These are phyloP conservation scores for Lycium ferocissimum DNA, from an alignment of 257 asterid species.

Conservation along the genomic window DNA sequence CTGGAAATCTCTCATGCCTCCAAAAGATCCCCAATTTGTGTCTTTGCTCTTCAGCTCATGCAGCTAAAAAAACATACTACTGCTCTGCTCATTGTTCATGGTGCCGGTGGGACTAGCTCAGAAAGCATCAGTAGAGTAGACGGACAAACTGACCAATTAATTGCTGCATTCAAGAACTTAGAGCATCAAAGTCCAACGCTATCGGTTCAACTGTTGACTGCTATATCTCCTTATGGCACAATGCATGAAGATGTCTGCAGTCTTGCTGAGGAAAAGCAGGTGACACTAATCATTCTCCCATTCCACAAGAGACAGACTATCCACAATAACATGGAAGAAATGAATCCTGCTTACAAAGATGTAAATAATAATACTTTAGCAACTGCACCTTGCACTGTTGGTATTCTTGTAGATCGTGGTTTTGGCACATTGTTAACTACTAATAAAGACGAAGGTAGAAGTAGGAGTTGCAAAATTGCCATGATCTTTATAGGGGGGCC, in stretches of 20 bases:
- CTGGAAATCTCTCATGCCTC: slow-evolving; percentile 33
- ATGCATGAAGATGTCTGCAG: slow-evolving; percentile 40
- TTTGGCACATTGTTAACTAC: slow-evolving; percentile 20
- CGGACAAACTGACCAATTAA: slow-evolving; percentile 37
- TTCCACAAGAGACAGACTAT: slow-evolving; percentile 39
- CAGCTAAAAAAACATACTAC: slow-evolving; percentile 36
- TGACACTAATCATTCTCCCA: slow-evolving; percentile 34
- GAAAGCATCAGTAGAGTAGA: slow-evolving; percentile 24
- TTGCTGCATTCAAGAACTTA: slow-evolving; percentile 32
- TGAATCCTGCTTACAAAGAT: slow-evolving; percentile 36
- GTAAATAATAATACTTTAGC: slow-evolving; percentile 34
- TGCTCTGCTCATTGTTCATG: slow-evolving; percentile 37
- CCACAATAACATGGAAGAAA: slow-evolving; percentile 39
- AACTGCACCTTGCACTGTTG: slow-evolving; percentile 39
- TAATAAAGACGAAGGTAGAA: not conserved
- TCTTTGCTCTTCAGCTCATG: slow-evolving; percentile 39
- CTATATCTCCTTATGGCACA: slow-evolving; percentile 37
- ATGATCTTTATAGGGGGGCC: slow-evolving; percentile 40
- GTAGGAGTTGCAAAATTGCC: slow-evolving; percentile 23
- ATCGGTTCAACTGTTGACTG: slow-evolving; percentile 34
- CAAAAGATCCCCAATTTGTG: slow-evolving; percentile 33
- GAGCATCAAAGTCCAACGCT: slow-evolving; percentile 31
- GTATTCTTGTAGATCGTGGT: slow-evolving; percentile 42
- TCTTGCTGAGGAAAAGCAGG: slow-evolving; percentile 38
- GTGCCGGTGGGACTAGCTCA: slow-evolving; percentile 10